Base-by-base conservation (phyloP, 106 monocot genomes). In the Dactylorhiza incarnata region DNA sequence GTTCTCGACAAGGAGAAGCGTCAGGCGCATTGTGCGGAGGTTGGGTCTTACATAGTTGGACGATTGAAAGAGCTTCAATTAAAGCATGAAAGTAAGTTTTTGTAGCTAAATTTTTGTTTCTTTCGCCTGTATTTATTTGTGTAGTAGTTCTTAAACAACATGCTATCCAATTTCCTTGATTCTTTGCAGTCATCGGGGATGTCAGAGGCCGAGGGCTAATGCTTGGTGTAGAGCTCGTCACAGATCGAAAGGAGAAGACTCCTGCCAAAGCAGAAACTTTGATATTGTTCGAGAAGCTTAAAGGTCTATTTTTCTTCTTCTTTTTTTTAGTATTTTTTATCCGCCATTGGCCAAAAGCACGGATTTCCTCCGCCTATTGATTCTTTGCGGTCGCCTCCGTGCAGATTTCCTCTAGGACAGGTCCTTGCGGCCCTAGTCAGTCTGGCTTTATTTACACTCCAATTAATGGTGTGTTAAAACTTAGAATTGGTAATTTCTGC, bases 1-100 rank as follows among this genome's bases (percentile, higher is more conserved):
- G 94, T 89, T 83, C 75, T 99, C 59, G 94, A 99, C 75, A 99
- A 99, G 84, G 97, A 99, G 78, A 94, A 89, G 50, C 83, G 97
- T 3, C 94, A 94, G 73, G 23, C 52, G 20, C 94, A 99, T 75
- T 99, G 89, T 76, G 86, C 91, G 66, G 81, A 83, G 74, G 89
- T 99, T 61, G 97, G 97, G 9, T 75, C 84, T 15, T 91, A 99
- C 70, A 79, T 99, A 74, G 63, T 91, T 56, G 78, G 91, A 49
- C 81, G 94, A 6, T 72, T 99, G 79, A 89, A 67, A 82, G 17
- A 53, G 70, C 94, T 99, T 79, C 94, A 94, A 73, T 69, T 89
- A 49, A 89, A 85, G 81, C 91, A 99, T 77, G 94, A 99, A 79
- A 84, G 97, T 99, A 87, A 81, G 13, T 23, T 46, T 68, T 70